Base-by-base conservation (phyloP, 2,329 filamentous ascomycete genomes). In the Fusarium redolens region DNA sequence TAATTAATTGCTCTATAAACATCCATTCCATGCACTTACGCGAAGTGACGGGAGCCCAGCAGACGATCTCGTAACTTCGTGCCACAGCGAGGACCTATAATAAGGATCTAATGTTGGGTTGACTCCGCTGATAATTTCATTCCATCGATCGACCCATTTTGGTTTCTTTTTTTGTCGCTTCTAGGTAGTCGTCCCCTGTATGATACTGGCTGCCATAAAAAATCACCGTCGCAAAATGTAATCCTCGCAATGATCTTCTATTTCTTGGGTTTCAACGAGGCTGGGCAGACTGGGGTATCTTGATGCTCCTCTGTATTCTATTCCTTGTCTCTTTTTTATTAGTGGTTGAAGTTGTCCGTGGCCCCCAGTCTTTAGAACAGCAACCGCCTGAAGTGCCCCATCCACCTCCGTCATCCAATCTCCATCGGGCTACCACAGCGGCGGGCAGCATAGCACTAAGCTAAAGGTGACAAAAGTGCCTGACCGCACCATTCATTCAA, bases 401-500 rank as follows among this genome's bases (percentile, higher is more conserved):
- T 67, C 66, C 67, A 61, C 55, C 43, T 65, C 55, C 67, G 58
- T 74, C 71, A 74, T 73, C 71, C 71, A 73, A 73, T 74, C 71
- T 73, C 71, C 71, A 71, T 71, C 62, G 38, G 58, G 62, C 57
- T 59, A 61, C 54, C 56, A 45, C 43, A 57, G 41, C 28, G 30
- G 31, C 40, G 38, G 50, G 50, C 58, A 52, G 50, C 52, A 52
- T 47, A 55, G 61, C 68, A 61, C 64, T 56, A 35, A 18, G 54
- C 61, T 28, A 59, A 66, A 55, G 43, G 62, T 40, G 62, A 61
- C 71, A 72, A 76, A 73, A 75, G 55, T 74, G 65, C 70, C 75
- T 75, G 69, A 77, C 75, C 71, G 75, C 71, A 73, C 75, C 71
- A 74, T 73, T 59, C 33, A 52, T 38, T 38, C 28, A 30, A 20